phyloP scores from a whole-genome alignment of 2,329 filamentous ascomycete species.

The Aspergillus chevalieri region DNA sequence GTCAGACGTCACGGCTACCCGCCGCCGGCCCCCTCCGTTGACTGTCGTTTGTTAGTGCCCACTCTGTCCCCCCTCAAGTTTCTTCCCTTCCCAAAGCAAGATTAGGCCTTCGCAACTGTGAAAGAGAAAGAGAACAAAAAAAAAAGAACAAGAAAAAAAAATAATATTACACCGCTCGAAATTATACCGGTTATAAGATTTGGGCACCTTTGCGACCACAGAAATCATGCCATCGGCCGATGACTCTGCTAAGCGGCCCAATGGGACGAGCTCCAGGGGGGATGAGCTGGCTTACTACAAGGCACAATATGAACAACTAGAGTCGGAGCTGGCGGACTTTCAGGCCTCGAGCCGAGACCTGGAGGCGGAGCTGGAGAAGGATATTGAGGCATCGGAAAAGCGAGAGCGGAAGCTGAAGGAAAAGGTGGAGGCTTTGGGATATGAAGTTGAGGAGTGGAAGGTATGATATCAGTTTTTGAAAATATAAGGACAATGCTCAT shows the following conservation, averaged over 20 bases:
- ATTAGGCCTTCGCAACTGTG: not conserved
- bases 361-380: slow-evolving; percentile 89
- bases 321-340: slow-evolving; percentile 87
- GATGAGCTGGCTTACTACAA: slow-evolving; percentile 94
- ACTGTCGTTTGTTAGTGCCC: not conserved
- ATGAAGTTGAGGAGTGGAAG: slow-evolving; percentile 98
- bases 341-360: slow-evolving; percentile 89
- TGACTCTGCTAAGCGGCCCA: slow-evolving; percentile 31
- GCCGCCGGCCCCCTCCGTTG: not conserved
- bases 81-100: not conserved
- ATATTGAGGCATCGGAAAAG: slow-evolving; percentile 92
- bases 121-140: no score
- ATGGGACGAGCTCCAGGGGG: slow-evolving; percentile 44
- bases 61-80: not conserved
- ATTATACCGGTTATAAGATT: not conserved
- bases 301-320: slow-evolving; percentile 85
- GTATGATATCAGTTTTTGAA: slow-evolving; percentile 42
- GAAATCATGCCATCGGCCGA: slow-evolving; percentile 35
- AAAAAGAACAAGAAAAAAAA: no score
- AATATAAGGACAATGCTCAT: slow-evolving; percentile 11
- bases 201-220: slow-evolving; percentile 12
- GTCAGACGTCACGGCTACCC: slow-evolving; percentile 8
- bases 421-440: slow-evolving; percentile 76
- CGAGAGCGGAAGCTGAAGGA: slow-evolving; percentile 78
- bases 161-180: no score